Percentiles rank a stretch among this genome's conserved stretches.
These are phyloP conservation scores for Xylariaceae sp. DNA, from an alignment of 2,329 filamentous ascomycete genomes.

Conservation along the genomic window DNA sequence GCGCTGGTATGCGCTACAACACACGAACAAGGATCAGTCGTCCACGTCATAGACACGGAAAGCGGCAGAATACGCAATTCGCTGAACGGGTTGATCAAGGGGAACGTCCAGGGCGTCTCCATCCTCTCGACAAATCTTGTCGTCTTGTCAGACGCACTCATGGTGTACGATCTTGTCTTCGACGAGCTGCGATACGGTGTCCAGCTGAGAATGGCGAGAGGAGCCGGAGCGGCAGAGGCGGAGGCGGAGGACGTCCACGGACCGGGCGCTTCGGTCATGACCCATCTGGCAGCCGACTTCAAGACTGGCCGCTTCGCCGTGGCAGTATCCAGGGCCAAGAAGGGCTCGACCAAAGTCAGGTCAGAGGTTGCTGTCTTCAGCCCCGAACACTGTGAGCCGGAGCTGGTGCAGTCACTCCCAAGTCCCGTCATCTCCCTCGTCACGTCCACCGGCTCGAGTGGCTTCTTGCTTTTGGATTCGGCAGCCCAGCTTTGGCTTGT, in stretches of 20 bases:
- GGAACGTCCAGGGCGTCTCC: slow-evolving; percentile 59
- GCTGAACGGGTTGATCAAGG: slow-evolving; percentile 62
- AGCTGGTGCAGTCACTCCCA: slow-evolving; percentile 52
- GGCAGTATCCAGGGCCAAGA: slow-evolving; percentile 37
- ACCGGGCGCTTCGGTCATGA: slow-evolving; percentile 38
- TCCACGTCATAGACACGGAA: slow-evolving; percentile 72
- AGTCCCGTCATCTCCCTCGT: slow-evolving; percentile 62
- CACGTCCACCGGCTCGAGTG: slow-evolving; percentile 57
- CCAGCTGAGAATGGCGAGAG: slow-evolving; percentile 39
- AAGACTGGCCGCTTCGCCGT: slow-evolving; percentile 62
- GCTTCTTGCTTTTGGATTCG: slow-evolving; percentile 73
- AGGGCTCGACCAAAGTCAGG: slow-evolving; percentile 35
- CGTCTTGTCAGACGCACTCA: slow-evolving; percentile 65
- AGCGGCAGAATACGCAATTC: slow-evolving; percentile 62
- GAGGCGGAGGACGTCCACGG: slow-evolving; percentile 28
- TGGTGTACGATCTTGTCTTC: slow-evolving; percentile 78
- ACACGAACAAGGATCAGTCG: slow-evolving; percentile 49
- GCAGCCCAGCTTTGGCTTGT: slow-evolving; percentile 64
- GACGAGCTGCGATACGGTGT: slow-evolving; percentile 67
- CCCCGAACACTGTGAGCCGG: slow-evolving; percentile 51
- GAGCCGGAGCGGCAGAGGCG: no score
- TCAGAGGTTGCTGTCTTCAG: slow-evolving; percentile 63
- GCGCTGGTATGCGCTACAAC: slow-evolving; percentile 66
- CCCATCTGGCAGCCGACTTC: slow-evolving; percentile 67
- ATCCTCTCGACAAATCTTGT: slow-evolving; percentile 72